These are phyloP conservation scores for Withania somnifera DNA, from an alignment of 305 asterid genomes.

Conservation along the genomic window DNA sequence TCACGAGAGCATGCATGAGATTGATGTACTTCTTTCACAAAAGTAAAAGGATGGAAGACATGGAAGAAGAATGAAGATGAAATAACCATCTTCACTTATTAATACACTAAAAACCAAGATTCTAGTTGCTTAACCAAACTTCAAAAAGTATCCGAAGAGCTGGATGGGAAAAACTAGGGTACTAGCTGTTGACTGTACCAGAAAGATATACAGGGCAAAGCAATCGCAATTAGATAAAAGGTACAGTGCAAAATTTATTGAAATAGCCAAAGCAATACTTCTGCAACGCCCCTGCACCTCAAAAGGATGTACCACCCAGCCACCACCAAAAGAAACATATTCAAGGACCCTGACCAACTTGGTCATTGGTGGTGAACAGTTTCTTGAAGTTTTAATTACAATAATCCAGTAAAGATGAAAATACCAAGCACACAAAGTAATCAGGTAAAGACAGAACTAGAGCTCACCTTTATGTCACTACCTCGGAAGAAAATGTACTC, in stretches of 20 bases:
- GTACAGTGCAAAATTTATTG: background rate
- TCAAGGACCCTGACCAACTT: background rate
- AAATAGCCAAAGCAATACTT: background rate
- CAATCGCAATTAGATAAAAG: background rate
- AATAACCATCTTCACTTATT: background rate
- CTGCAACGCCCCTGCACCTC: background rate
- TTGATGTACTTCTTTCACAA: background rate
- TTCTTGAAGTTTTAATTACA: background rate
- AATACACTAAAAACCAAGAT: background rate
- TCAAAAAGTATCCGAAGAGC: background rate
- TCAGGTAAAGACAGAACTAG: background rate
- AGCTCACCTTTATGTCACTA: conserved; percentile 14
- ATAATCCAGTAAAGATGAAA: background rate
- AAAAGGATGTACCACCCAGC: background rate
- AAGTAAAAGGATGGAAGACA: background rate
- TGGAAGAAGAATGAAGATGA: background rate
- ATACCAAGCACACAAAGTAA: background rate
- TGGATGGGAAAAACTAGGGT: background rate
- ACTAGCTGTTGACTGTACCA: background rate
- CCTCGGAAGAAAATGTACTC: conserved; percentile 20
- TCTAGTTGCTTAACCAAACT: background rate
- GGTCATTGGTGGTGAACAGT: background rate
- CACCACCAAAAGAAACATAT: background rate
- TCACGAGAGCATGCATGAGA: background rate
- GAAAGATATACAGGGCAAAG: background rate